phyloP scores from a whole-genome alignment of 2,329 filamentous ascomycete species.

The Ascomycota sp. region DNA sequence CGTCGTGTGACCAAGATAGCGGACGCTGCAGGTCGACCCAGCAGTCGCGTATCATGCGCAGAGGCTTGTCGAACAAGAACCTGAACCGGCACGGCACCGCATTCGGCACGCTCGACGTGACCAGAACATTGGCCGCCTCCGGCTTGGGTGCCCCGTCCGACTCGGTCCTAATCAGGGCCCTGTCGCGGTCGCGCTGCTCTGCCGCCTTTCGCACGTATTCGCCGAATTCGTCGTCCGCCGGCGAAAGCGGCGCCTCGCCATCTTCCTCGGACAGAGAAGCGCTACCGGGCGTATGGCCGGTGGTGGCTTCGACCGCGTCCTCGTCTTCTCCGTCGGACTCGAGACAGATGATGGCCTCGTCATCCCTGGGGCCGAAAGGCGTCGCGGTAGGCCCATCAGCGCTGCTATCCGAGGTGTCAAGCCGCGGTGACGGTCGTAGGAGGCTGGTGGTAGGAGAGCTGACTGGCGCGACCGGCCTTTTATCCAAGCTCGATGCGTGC shows the following conservation, averaged over 20 bases:
- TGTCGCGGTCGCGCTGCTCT: conserved; percentile 10
- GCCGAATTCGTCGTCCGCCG: conserved; percentile 20
- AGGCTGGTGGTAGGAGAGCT: too few species aligned
- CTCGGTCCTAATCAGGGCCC: conserved; percentile 5
- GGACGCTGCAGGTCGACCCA: conserved; percentile 48
- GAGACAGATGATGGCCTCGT: too few species aligned
- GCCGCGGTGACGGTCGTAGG: too few species aligned
- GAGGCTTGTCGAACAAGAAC: conserved; percentile 43
- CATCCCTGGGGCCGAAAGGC: neutral
- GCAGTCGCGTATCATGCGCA: conserved; percentile 44
- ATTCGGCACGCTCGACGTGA: conserved; percentile 44
- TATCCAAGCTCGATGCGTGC: too few species aligned
- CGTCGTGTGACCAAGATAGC: too few species aligned
- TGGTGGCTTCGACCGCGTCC: too few species aligned
- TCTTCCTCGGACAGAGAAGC: too few species aligned
- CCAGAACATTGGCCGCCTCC: conserved; percentile 13
- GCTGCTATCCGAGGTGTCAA: conserved; percentile 5
- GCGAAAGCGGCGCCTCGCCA: neutral
- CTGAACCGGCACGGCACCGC: conserved; percentile 37
- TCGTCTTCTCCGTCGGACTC: too few species aligned
- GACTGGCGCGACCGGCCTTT: too few species aligned
- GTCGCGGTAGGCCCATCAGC: conserved; percentile 8
- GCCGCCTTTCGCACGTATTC: conserved; percentile 24
- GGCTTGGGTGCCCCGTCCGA: conserved; percentile 5
- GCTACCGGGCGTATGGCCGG: too few species aligned